Conservation (phyloP, 192 early-diverging fungal species). For the Coemansia sp. region DNA sequence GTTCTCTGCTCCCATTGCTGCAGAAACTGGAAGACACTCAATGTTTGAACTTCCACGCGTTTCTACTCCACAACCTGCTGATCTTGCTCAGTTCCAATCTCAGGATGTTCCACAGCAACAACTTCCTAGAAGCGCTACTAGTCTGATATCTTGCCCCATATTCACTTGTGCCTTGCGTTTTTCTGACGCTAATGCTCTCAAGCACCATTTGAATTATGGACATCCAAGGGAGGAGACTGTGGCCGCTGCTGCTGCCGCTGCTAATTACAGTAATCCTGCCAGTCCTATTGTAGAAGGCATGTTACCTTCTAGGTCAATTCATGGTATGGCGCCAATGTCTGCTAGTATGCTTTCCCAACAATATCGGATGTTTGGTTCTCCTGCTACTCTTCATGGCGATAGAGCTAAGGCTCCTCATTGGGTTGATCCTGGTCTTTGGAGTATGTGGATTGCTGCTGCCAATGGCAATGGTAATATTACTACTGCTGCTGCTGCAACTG, state of each 20-base stretch:
- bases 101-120: conserved; percentile 8
- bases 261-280: conserved; percentile 29
- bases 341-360: conserved; percentile 7
- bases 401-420: conserved; percentile 46
- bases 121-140: conserved; percentile 9
- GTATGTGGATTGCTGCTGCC: conserved; percentile 51
- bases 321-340: not conserved
- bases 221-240: conserved; percentile 22
- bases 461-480: conserved; percentile 39
- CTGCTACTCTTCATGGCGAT: conserved; percentile 3
- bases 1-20: conserved; percentile 3
- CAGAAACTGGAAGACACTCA: conserved; percentile 6
- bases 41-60: conserved; percentile 11
- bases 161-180: conserved; percentile 24
- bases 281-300: conserved; percentile 30
- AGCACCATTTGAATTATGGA: conserved; percentile 40
- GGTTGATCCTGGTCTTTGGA: conserved; percentile 37
- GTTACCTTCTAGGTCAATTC: conserved; percentile 3
- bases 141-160: conserved; percentile 21
- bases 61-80: conserved; percentile 33
- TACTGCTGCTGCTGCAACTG: conserved; percentile 35
- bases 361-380: not conserved
- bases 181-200: conserved; percentile 39
- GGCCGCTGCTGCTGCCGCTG: not conserved
- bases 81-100: conserved; percentile 42